phyloP scores from a whole-genome alignment of 192 early-diverging fungal species.

The Chytriomyces sp. region DNA sequence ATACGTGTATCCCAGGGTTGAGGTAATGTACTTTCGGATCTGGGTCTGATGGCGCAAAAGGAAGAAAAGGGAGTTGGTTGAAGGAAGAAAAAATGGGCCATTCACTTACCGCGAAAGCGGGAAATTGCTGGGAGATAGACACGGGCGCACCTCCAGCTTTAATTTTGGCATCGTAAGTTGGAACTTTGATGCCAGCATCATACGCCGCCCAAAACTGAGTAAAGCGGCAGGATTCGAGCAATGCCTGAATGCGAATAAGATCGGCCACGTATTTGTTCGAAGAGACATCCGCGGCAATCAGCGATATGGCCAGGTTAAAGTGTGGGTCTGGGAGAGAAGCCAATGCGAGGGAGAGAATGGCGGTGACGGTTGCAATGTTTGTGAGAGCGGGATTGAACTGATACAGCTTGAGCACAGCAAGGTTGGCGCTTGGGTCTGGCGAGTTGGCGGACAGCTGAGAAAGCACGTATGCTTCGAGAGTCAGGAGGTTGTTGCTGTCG shows the following conservation, averaged over 20 bases:
- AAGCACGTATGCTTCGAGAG: conserved; percentile 82
- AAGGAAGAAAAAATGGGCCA: background rate
- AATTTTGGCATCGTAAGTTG: conserved; percentile 20
- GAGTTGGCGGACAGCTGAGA: conserved; percentile 76
- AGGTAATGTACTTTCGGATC: conserved; percentile 76
- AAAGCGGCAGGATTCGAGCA: conserved; percentile 67
- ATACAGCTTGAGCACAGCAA: conserved; percentile 92
- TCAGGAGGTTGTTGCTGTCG: conserved; percentile 85
- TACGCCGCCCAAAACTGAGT: conserved; percentile 40
- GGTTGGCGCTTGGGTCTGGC: conserved; percentile 89
- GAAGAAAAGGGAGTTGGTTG: conserved; percentile 51
- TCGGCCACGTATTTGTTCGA: conserved; percentile 55
- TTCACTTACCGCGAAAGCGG: conserved; percentile 4
- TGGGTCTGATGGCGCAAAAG: conserved; percentile 45
- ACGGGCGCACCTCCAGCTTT: conserved; percentile 48
- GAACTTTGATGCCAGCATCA: conserved; percentile 43
- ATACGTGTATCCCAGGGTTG: conserved; percentile 77
- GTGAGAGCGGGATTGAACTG: conserved; percentile 87
- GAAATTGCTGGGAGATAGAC: conserved; percentile 55
- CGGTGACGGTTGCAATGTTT: conserved; percentile 72
- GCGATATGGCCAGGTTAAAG: conserved; percentile 88
- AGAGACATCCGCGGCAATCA: conserved; percentile 77
- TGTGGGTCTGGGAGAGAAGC: conserved; percentile 84
- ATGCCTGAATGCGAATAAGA: conserved; percentile 74
- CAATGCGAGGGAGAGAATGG: conserved; percentile 82